Evolutionary conservation across 2,329 filamentous ascomycete species (phyloP), one percentile per base, ranked within the genome.

Genomic region (Didymella sp.): DNA sequence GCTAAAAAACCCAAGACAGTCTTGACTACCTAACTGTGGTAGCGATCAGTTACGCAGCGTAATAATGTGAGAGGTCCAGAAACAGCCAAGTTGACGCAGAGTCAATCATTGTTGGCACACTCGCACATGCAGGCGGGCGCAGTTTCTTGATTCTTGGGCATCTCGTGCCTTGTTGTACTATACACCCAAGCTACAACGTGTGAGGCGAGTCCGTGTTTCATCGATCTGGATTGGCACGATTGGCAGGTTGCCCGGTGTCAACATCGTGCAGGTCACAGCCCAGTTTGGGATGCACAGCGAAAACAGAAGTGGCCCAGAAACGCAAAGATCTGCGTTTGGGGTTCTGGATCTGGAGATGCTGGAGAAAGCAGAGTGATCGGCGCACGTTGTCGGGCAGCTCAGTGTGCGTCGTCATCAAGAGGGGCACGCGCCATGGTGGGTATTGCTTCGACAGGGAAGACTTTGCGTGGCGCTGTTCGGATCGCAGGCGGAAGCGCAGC

Each of bases 261-360:
- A 44, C 49, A 38, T 40, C 13, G 11, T 48, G 54, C 54, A 52
- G 44, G 38, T 38, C 24, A 38, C 30, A 43, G 38, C 43, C 42
- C 54, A 43, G 5, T 43, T 52, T 44, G 28, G 54, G 43, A 28
- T 22, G 37, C 38, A 27, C 19, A 40, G 24, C 40, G 38, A 52
- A 40, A 25, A 46, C 15, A 15, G 19, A 37, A 37, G 33, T 33
- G 19, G n/a, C 48, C 54, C 24, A 49, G 48, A 57, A 44, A 25
- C 30, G 56, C 41, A 55, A 42, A 6, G 51, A 59, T 59, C 56
- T 9, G 21, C 50, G 42, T 8, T 51, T 43, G 56, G 56, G 51
- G 51, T 44, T 49, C 56, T 58, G 56, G 41, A 53, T 58, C 56
- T 58, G 56, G 56, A 58, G 56, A 58, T 46, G 40, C 56, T 53